Evolutionary conservation across 2,329 filamentous ascomycete species (phyloP), one percentile per base, ranked within the genome.

Genomic region (Ophiognomonia clavigignenti-juglandacearum): DNA sequence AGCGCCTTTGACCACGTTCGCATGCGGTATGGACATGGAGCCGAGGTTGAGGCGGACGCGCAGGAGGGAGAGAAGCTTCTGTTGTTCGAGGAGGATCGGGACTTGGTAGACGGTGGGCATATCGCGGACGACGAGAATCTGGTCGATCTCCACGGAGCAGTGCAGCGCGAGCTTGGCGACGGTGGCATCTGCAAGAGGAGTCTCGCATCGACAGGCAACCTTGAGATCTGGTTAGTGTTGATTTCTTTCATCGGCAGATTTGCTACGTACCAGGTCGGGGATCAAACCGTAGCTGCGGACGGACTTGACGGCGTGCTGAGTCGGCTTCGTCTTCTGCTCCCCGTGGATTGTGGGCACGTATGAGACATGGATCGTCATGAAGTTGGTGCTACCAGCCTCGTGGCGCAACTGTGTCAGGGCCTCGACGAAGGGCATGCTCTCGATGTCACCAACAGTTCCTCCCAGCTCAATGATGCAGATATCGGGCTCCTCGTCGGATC

Each of bases 291-390:
- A 85, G 61, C 86, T 91, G 53, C 92, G 85, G 53, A 91, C 83
- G 58, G 86, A 82, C 61, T 85, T 85, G 59, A 97, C 89, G 22
- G 92, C 88, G 59, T 88, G 82, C 66, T 98, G 93, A 0, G 93
- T 98, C 0, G 93, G 93, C 72, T 97, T 97, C 9, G 91, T 97
- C 80, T 97, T 97, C 67, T 95, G 83, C 73, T 97, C 78, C 35
- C 77, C 77, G 48, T 77, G 54, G 8, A 65, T 55, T 27, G 92
- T 78, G 1, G 91, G 93, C 27, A 97, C 85, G 58, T 91, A 88
- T 4, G 86, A 90, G 53, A 96, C 92, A 67, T 90, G 85, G 56
- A 96, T 95, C 63, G 89, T 85, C 62, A 91, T 70, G 65, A 96
- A 95, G 70, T 95, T 92, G 62, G 82, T 78, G 61, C 80, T 82